These are phyloP conservation scores for Pseudodiploospora longispora DNA, from an alignment of 2,329 filamentous ascomycete genomes.

Conservation along the genomic window DNA sequence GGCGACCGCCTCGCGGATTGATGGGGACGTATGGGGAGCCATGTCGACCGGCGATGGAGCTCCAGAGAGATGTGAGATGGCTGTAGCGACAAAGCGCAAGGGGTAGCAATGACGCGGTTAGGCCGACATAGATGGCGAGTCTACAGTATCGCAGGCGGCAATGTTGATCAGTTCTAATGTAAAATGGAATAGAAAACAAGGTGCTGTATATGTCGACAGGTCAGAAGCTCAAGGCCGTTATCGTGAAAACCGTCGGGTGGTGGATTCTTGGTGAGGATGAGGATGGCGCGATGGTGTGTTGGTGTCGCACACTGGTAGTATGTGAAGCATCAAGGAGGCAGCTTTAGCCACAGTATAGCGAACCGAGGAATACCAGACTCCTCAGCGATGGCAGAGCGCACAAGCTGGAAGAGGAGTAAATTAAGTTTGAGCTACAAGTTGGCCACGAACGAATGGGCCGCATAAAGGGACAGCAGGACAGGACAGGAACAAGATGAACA, in stretches of 20 bases:
- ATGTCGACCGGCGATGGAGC: conserved; percentile 26
- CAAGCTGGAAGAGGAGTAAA: conserved; percentile 4
- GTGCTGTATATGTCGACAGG: no score
- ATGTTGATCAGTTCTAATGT: background rate
- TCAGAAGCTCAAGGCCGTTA: no score
- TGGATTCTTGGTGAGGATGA: no score
- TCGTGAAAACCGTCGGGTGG: no score
- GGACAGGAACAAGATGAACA: background rate
- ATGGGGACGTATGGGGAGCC: conserved; percentile 27
- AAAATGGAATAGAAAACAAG: no score
- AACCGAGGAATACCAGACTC: conserved; percentile 19
- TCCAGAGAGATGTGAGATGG: conserved; percentile 8
- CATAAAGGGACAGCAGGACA: conserved; percentile 6
- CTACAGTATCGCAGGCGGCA: background rate
- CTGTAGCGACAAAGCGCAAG: conserved; percentile 18
- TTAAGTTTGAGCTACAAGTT: background rate
- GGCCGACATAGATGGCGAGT: conserved; percentile 17
- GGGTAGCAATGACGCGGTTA: conserved; percentile 7
- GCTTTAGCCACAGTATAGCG: background rate
- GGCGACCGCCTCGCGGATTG: conserved; percentile 23
- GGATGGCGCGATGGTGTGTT: no score
- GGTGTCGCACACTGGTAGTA: no score
- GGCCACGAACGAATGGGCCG: conserved; percentile 9
- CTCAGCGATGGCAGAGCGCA: conserved; percentile 6
- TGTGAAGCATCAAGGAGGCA: no score